A percentile compares a stretch with the other conserved stretches of the same genome.
phyloP scores from a whole-genome alignment of 345 rosid species.

The Eucalyptus cloeziana region DNA sequence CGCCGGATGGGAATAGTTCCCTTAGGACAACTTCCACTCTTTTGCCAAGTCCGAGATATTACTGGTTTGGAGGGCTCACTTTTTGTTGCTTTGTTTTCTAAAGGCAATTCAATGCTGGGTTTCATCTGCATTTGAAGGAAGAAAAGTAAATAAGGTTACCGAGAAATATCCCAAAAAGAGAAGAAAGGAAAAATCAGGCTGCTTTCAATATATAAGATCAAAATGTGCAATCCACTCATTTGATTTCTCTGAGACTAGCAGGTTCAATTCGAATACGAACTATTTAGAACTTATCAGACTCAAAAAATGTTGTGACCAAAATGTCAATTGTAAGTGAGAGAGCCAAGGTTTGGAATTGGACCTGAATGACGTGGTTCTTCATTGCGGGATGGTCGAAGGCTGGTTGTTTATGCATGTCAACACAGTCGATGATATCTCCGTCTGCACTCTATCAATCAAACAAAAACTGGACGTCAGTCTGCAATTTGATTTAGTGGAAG shows the following conservation, averaged over 20 bases:
- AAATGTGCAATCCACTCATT: neutral
- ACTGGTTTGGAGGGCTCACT: neutral
- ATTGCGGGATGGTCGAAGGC: constrained; percentile 41
- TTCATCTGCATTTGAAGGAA: constrained; percentile 15
- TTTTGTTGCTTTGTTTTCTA: neutral
- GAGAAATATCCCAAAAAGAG: neutral
- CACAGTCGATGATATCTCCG: constrained; percentile 46
- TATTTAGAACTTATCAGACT: neutral
- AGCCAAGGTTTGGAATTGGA: neutral
- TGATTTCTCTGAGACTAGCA: neutral
- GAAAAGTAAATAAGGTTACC: neutral
- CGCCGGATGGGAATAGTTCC: constrained; percentile 48
- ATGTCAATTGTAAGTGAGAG: neutral
- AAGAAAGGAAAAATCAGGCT: neutral
- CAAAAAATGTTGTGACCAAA: neutral
- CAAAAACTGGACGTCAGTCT: neutral
- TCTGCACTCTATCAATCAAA: constrained; percentile 22
- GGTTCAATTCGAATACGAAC: neutral
- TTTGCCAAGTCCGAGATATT: constrained; percentile 29
- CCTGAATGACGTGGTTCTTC: constrained; percentile 36
- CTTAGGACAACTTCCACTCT: constrained; percentile 27
- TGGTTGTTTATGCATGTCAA: constrained; percentile 35
- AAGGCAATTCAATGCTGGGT: constrained; percentile 12
- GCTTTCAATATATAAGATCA: neutral
- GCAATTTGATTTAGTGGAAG: neutral